Evolutionary conservation across 169 alveolate genomes (phyloP).

Genomic region (Cryptosporidium andersoni): DNA sequence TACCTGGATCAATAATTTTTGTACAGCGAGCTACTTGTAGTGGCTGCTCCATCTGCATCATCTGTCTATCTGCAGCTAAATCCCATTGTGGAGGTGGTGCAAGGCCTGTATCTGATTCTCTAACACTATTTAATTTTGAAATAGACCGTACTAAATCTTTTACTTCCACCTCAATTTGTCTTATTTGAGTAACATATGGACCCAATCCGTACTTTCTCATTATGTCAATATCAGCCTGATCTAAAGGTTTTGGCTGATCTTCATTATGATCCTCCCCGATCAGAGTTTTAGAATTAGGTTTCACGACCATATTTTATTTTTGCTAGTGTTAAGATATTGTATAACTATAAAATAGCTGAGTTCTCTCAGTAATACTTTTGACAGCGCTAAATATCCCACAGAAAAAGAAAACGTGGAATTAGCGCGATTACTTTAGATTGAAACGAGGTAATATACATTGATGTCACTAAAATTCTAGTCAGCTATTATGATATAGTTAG

Average conservation of each 20-base stretch:
- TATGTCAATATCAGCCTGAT: slow-evolving; percentile 85
- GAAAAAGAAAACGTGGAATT: too few species aligned
- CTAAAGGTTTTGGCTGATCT: slow-evolving; percentile 73
- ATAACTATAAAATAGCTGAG: too few species aligned
- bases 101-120: slow-evolving; percentile 99
- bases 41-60: slow-evolving; percentile 94
- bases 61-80: slow-evolving; percentile 94
- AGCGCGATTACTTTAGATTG: too few species aligned
- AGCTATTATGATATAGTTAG: too few species aligned
- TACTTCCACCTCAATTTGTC: slow-evolving; percentile 79
- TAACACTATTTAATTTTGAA: slow-evolving; percentile 83
- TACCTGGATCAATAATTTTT: slow-evolving; percentile 95
- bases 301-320: slow-evolving; percentile 28
- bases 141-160: slow-evolving; percentile 75
- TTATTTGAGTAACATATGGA: slow-evolving; percentile 83
- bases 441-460: too few species aligned
- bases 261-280: slow-evolving; percentile 27
- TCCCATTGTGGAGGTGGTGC: slow-evolving; percentile 99
- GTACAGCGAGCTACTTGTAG: slow-evolving; percentile 98
- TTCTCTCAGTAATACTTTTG: too few species aligned
- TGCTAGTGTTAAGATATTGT: not conserved
- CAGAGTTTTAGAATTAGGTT: not conserved
- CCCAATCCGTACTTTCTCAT: slow-evolving; percentile 88
- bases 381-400: too few species aligned
- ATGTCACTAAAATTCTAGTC: too few species aligned